Conservation (phyloP, 2,329 filamentous ascomycete species). For the Fusarium domesticum region DNA sequence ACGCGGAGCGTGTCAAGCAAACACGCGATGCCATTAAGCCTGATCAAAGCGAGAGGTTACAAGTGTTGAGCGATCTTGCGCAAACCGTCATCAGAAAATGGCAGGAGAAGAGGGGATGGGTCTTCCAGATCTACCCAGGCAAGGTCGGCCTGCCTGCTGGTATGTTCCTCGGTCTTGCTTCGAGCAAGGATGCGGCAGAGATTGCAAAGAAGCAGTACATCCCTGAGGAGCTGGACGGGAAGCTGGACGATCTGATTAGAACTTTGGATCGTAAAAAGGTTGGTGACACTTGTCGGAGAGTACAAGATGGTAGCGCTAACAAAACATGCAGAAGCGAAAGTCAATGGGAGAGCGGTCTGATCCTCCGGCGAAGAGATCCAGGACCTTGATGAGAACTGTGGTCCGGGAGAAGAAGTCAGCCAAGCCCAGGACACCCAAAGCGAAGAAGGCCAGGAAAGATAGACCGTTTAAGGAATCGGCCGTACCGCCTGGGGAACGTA, state of each 20-base stretch:
- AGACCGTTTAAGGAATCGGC: slow-evolving; percentile 31
- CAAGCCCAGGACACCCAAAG: slow-evolving; percentile 37
- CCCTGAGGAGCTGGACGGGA: slow-evolving; percentile 71
- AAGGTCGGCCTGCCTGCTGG: slow-evolving; percentile 79
- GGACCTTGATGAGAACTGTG: slow-evolving; percentile 37
- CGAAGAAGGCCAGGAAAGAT: slow-evolving; percentile 35
- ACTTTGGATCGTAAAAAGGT: slow-evolving; percentile 72
- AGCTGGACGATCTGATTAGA: slow-evolving; percentile 66
- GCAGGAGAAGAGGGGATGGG: slow-evolving; percentile 83
- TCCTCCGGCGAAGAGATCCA: slow-evolving; percentile 40
- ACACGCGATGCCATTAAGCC: slow-evolving; percentile 74
- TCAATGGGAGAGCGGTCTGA: slow-evolving; percentile 49
- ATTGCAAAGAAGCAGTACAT: slow-evolving; percentile 85
- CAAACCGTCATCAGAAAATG: slow-evolving; percentile 80
- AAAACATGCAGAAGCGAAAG: slow-evolving; percentile 53
- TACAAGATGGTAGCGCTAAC: slow-evolving; percentile 22
- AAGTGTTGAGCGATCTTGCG: slow-evolving; percentile 83
- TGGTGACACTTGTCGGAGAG: slow-evolving; percentile 16
- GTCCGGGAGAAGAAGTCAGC: slow-evolving; percentile 36
- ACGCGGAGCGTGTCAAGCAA: slow-evolving; percentile 90
- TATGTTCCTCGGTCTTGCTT: slow-evolving; percentile 72
- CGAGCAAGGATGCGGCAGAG: slow-evolving; percentile 74
- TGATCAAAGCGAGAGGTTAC: slow-evolving; percentile 68
- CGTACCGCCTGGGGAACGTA: slow-evolving; percentile 44
- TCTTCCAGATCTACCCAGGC: slow-evolving; percentile 75